Evolutionary conservation across 73 alveolate species (phyloP).

Genomic region (Paramecium tetraurelia): DNA sequence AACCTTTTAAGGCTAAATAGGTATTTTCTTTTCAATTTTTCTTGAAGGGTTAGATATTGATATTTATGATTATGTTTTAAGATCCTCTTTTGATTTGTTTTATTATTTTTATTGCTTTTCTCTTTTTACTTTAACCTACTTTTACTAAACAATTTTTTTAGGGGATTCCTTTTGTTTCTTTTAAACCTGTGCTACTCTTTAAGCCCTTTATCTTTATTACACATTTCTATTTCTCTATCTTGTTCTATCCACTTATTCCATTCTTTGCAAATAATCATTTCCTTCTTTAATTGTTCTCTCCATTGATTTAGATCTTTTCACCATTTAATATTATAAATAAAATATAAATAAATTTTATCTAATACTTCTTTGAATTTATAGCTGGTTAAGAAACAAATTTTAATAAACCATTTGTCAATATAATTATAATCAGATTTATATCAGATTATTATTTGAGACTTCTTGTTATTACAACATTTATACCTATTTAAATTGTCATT

Average conservation of each 20-base stretch:
- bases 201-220: not conserved
- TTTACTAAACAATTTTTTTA: not conserved
- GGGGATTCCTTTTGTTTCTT: not conserved
- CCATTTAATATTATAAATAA: not conserved
- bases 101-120: not conserved
- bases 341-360: not conserved
- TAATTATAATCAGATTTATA: not conserved
- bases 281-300: conserved; percentile 5
- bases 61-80: not conserved
- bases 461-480: not conserved
- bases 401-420: no score
- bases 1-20: not conserved
- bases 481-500: not conserved
- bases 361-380: not conserved
- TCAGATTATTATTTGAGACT: not conserved
- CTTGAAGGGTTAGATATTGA: not conserved
- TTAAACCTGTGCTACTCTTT: not conserved
- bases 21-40: not conserved
- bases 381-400: no score
- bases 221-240: not conserved
- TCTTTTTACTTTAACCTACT: not conserved
- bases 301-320: conserved; percentile 30
- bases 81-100: not conserved
- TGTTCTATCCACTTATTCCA: not conserved
- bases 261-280: not conserved